These are phyloP conservation scores for Penicillium paradoxum DNA, from an alignment of 495 filamentous ascomycete genomes.

Conservation along the genomic window DNA sequence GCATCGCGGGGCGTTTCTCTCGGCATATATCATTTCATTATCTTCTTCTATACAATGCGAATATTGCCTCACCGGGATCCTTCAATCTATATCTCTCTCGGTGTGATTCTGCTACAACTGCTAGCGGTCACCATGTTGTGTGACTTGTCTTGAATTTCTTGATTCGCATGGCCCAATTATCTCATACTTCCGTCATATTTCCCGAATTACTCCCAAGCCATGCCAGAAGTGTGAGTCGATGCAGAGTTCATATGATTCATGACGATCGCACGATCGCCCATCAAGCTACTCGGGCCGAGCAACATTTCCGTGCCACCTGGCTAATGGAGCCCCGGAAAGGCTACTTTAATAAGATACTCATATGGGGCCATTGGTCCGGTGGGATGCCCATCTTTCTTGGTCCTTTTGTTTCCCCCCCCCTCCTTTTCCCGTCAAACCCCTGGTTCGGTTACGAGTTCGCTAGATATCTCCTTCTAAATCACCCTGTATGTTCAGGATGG, in stretches of 20 bases:
- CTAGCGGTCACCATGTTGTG: not conserved
- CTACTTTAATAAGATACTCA: not conserved
- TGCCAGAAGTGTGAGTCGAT: too few relatives aligned
- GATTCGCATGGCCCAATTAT: not conserved
- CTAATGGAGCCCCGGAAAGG: not conserved
- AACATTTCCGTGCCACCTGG: not conserved
- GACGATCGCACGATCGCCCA: too few relatives aligned
- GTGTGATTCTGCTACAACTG: not conserved
- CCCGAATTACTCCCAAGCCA: not conserved
- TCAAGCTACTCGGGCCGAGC: not conserved
- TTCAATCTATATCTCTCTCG: not conserved
- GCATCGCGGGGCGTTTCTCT: conserved; percentile 18
- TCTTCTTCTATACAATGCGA: not conserved
- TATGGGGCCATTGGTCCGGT: not conserved
- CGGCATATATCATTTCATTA: conserved; percentile 5
- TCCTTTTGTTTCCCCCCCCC: not conserved
- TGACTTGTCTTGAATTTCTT: too few relatives aligned
- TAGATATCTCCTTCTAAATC: not conserved
- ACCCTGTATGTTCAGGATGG: conserved; percentile 13
- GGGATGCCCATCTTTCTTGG: not conserved
- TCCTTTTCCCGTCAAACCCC: not conserved
- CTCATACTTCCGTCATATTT: not conserved
- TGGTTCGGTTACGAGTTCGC: not conserved
- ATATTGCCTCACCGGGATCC: conserved; percentile 2
- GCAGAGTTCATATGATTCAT: too few relatives aligned